Evolutionary conservation across 202 grass and related monocot genomes (phyloP).

Genomic region (Schoenoplectus triqueter): DNA sequence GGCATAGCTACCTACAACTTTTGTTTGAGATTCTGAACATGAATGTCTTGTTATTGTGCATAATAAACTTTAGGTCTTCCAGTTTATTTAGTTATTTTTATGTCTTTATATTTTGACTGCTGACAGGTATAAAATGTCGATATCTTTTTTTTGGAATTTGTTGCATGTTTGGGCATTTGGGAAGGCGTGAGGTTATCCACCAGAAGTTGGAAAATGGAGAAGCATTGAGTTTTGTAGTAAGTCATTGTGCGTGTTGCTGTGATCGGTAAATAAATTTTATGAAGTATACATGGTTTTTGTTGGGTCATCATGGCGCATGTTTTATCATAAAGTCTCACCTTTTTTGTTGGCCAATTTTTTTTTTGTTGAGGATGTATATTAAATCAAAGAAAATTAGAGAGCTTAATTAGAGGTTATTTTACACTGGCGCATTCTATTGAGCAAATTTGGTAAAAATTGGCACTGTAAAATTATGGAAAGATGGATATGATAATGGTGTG

Average conservation of each 20-base stretch:
- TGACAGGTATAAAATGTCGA: conserved; percentile 78
- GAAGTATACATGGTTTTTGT: conserved; percentile 1
- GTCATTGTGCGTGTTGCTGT: conserved; percentile 47
- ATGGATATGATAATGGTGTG: too few relatives aligned
- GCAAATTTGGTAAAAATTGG: too few relatives aligned
- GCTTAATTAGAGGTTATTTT: neutral
- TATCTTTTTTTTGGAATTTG: conserved; percentile 65
- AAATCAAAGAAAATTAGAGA: neutral
- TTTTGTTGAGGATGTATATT: conserved; percentile 17
- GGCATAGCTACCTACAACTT: neutral
- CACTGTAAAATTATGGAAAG: too few relatives aligned
- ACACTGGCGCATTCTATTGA: too few relatives aligned
- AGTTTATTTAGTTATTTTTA: neutral
- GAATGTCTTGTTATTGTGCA: neutral
- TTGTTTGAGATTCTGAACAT: neutral
- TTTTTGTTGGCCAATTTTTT: neutral
- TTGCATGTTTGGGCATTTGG: conserved; percentile 68
- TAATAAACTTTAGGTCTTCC: neutral
- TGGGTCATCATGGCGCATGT: neutral
- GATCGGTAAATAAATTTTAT: conserved; percentile 57
- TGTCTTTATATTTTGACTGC: neutral
- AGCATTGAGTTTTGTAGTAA: conserved; percentile 51
- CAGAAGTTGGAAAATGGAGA: conserved; percentile 54
- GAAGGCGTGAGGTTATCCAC: conserved; percentile 66
- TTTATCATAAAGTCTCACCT: neutral